These are phyloP conservation scores for Fusarium devonianum DNA, from an alignment of 2,329 filamentous ascomycete species.

Conservation along the genomic window DNA sequence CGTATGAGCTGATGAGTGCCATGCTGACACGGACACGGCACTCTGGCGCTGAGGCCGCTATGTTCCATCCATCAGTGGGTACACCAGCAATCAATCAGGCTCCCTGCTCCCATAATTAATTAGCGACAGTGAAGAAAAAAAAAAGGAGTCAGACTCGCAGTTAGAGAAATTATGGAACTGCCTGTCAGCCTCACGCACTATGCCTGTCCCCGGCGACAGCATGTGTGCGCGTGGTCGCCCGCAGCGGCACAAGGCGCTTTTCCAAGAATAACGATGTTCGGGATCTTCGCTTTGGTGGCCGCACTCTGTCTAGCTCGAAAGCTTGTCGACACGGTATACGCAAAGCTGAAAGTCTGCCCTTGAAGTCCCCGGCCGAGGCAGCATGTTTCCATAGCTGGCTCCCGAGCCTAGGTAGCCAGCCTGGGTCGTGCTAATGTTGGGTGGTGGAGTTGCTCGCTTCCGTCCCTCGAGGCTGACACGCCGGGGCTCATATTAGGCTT, in stretches of 20 bases:
- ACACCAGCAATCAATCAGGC: no score
- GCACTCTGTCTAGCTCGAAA: slow-evolving; percentile 25
- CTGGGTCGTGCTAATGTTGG: slow-evolving; percentile 23
- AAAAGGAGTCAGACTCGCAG: no score
- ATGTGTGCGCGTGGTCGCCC: not conserved
- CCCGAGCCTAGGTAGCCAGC: slow-evolving; percentile 18
- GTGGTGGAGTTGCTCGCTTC: slow-evolving; percentile 13
- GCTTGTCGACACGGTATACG: slow-evolving; percentile 19
- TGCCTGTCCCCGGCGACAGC: no score
- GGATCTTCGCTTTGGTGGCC: slow-evolving; percentile 27
- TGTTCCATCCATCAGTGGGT: no score
- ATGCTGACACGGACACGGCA: no score
- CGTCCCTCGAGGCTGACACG: slow-evolving; percentile 28
- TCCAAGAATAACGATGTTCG: slow-evolving; percentile 20
- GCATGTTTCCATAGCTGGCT: not conserved
- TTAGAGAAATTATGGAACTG: no score
- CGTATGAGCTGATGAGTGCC: not conserved
- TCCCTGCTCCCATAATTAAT: no score
- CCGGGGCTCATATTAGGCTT: no score
- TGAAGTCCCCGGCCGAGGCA: not conserved
- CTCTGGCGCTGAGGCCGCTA: no score
- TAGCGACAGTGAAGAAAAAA: no score
- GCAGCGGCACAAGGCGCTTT: not conserved
- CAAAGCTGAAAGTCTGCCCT: slow-evolving; percentile 16
- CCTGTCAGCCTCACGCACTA: no score